Conservation (phyloP, 2,329 filamentous ascomycete genomes). For the Cordyceps tenuipes region DNA sequence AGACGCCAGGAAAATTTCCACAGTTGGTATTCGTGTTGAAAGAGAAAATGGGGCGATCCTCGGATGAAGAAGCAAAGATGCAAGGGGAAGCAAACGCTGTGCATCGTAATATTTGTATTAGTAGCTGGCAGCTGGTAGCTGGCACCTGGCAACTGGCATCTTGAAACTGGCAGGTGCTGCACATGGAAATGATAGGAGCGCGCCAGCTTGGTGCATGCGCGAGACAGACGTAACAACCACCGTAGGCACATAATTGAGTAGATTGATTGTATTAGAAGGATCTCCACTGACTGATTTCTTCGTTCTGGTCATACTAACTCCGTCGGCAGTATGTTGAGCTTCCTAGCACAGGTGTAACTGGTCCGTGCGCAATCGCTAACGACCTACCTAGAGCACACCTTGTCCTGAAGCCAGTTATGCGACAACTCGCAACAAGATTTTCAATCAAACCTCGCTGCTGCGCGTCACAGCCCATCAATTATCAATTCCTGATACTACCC, state of each 20-base stretch:
- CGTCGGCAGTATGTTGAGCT: no score
- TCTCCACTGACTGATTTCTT: no score
- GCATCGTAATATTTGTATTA: neutral
- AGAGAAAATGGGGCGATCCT: neutral
- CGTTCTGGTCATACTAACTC: no score
- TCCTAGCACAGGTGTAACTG: constrained; percentile 6
- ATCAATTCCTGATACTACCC: neutral
- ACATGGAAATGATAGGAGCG: neutral
- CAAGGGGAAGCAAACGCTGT: neutral
- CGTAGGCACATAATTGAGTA: no score
- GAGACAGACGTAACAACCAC: neutral
- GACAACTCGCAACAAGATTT: neutral
- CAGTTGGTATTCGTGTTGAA: neutral
- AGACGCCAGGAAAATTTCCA: constrained; percentile 1
- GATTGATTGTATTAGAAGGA: no score
- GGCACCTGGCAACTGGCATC: neutral
- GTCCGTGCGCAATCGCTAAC: constrained; percentile 10
- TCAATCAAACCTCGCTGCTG: neutral
- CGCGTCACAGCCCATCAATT: constrained; percentile 8
- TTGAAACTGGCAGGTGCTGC: neutral
- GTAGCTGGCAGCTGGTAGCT: neutral
- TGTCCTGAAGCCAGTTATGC: constrained; percentile 3
- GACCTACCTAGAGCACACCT: constrained; percentile 5
- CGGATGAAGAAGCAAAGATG: neutral
- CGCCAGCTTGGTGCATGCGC: neutral